Evolutionary conservation across 441 rosid genomes (phyloP).

Genomic region (Euphorbia corollata): DNA sequence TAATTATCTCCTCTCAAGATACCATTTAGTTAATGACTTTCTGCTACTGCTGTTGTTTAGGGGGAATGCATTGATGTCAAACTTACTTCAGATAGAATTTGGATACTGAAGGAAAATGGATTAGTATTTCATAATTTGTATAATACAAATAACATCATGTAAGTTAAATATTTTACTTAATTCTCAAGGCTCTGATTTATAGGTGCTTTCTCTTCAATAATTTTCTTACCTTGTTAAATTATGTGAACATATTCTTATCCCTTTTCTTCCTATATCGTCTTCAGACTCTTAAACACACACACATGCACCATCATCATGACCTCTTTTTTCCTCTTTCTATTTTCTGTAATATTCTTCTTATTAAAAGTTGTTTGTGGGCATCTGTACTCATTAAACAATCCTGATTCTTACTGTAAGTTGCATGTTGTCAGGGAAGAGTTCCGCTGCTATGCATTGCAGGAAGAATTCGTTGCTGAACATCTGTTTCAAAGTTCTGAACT

Average conservation of each 20-base stretch:
- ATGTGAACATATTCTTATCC: not conserved
- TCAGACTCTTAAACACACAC: not conserved
- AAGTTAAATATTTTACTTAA: constrained; percentile 26
- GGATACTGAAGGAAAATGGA: constrained; percentile 65
- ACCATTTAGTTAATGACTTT: constrained; percentile 11
- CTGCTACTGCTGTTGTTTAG: constrained; percentile 35
- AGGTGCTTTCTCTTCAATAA: not conserved
- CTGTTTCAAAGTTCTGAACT: constrained; percentile 70
- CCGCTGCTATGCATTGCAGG: constrained; percentile 65
- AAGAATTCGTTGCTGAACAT: constrained; percentile 81
- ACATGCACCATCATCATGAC: not conserved
- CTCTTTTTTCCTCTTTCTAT: not conserved
- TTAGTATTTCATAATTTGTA: constrained; percentile 40
- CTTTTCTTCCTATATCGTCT: not conserved
- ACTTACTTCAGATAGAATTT: constrained; percentile 63
- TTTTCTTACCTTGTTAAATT: not conserved
- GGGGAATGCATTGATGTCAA: constrained; percentile 71
- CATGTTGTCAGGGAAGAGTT: constrained; percentile 57
- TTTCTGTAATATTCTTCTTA: not conserved
- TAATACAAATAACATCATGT: constrained; percentile 36
- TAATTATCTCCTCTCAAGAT: not conserved
- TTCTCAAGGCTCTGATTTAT: constrained; percentile 3
- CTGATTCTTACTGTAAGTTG: constrained; percentile 4
- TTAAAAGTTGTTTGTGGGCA: not conserved
- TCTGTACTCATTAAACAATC: not conserved